Conservation (phyloP, 805 yeast genomes). For the Lachancea quebecensis region DNA sequence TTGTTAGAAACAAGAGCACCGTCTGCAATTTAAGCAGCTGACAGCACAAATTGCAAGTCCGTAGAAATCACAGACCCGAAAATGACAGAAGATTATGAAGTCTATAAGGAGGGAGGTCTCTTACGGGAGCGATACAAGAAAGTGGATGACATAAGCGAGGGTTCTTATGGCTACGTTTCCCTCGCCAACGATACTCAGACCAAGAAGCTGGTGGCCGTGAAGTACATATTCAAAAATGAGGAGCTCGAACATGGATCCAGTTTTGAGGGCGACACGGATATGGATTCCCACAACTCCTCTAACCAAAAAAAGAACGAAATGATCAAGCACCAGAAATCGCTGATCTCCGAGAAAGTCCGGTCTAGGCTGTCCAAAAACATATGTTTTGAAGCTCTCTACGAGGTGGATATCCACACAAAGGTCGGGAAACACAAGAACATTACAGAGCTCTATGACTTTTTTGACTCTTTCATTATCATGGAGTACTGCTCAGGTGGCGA, state of each 20-base stretch:
- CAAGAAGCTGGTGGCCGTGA: constrained; percentile 66
- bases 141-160: constrained; percentile 75
- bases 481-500: constrained; percentile 89
- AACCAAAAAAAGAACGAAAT: constrained; percentile 17
- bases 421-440: constrained; percentile 54
- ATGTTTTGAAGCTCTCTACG: constrained; percentile 58
- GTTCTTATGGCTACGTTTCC: constrained; percentile 89
- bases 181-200: constrained; percentile 63
- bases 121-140: constrained; percentile 59
- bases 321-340: constrained; percentile 24
- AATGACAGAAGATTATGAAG: constrained; percentile 32
- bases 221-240: constrained; percentile 64
- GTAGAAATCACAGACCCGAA: too few relatives aligned
- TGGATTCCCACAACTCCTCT: constrained; percentile 11
- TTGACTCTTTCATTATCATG: constrained; percentile 64
- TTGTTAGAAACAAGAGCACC: background rate
- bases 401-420: constrained; percentile 56
- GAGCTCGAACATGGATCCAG: constrained; percentile 19
- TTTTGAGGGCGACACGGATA: constrained; percentile 10
- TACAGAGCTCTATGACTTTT: constrained; percentile 52
- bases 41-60: too few relatives aligned
- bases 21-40: too few relatives aligned
- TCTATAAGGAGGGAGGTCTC: constrained; percentile 42
- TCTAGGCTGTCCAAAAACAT: constrained; percentile 35
- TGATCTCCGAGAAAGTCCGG: constrained; percentile 31